Conservation (phyloP, 306 rosid genomes). For the Pterocarpus santalinus region DNA sequence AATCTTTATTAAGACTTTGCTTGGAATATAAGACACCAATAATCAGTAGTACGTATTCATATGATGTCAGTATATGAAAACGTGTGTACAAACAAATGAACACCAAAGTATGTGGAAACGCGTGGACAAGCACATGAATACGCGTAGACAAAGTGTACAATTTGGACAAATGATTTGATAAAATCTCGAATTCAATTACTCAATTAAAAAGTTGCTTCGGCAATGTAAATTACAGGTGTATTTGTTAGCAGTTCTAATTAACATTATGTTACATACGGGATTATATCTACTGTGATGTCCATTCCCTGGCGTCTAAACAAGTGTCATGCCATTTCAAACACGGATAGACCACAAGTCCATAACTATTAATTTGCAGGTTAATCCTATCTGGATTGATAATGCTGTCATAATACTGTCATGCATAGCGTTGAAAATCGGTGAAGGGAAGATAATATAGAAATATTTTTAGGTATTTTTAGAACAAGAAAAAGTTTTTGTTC, state of each 20-base stretch:
- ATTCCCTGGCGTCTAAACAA: neutral
- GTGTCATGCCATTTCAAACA: neutral
- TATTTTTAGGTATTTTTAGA: too few species aligned
- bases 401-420: too few species aligned
- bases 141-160: conserved; percentile 33
- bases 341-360: too few species aligned
- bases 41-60: neutral
- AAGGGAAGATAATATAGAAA: too few species aligned
- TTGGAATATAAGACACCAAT: neutral
- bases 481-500: too few species aligned
- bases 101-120: neutral
- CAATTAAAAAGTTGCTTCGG: conserved; percentile 4
- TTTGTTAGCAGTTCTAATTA: neutral
- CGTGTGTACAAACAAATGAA: neutral
- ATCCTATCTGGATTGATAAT: too few species aligned
- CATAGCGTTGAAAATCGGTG: too few species aligned
- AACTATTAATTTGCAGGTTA: neutral
- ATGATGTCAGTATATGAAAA: conserved; percentile 28
- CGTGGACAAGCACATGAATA: neutral
- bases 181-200: neutral
- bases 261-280: neutral
- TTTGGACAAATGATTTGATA: conserved; percentile 11
- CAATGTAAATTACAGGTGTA: conserved; percentile 18
- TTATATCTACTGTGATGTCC: neutral
- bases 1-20: neutral